Conservation (phyloP, 2,329 filamentous ascomycete genomes). For the Botrytis fabae region DNA sequence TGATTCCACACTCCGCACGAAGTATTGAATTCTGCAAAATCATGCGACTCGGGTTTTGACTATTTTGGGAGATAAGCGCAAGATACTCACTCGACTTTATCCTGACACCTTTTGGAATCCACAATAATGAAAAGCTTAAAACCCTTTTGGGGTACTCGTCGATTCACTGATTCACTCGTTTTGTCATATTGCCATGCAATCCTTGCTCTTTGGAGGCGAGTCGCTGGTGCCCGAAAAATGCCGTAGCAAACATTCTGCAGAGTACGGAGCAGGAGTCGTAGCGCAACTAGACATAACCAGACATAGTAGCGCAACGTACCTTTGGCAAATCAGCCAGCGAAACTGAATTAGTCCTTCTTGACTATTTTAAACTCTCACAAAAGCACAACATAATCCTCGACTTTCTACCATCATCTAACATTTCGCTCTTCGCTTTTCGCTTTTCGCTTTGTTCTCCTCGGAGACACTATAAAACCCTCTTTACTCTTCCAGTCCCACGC, state of each 20-base stretch:
- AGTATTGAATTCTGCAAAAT: neutral
- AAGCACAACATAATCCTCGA: neutral
- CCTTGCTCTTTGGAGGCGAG: constrained; percentile 1
- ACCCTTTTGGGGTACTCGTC: neutral
- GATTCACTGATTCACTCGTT: neutral
- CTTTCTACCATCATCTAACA: neutral
- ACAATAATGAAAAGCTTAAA: neutral
- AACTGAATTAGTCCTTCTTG: neutral
- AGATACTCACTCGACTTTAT: neutral
- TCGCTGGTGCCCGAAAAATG: constrained; percentile 9
- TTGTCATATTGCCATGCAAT: neutral
- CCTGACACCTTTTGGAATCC: neutral
- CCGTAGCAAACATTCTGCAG: constrained; percentile 7
- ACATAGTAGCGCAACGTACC: neutral
- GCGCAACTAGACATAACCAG: too few species aligned
- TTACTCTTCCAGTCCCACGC: neutral
- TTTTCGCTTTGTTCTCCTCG: neutral
- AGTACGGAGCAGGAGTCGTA: neutral
- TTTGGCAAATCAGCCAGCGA: constrained; percentile 3
- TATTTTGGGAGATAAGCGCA: constrained; percentile 6
- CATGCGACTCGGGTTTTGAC: constrained; percentile 9
- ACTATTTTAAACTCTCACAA: neutral
- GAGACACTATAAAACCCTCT: neutral
- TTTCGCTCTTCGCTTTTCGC: too few species aligned
- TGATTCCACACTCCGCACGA: neutral